Percentiles rank a stretch among this genome's conserved stretches.
Conservation (phyloP, 805 yeast genomes). For the Nadsonia fulvescens region DNA sequence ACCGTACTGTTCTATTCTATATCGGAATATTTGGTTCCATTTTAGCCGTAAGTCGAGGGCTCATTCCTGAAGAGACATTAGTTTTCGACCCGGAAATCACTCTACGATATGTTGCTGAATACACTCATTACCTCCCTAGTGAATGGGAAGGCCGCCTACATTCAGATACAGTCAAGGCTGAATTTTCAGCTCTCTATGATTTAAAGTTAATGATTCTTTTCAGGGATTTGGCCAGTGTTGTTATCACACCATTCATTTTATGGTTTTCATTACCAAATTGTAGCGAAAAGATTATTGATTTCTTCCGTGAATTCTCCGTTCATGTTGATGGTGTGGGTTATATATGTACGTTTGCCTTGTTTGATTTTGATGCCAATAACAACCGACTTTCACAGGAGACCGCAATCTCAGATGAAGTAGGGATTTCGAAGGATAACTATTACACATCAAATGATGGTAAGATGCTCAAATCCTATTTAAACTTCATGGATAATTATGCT, state of each 20-base stretch:
- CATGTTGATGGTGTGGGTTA: constrained; percentile 91
- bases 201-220: constrained; percentile 51
- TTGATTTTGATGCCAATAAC: constrained; percentile 49
- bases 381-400: constrained; percentile 5
- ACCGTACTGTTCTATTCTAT: constrained; percentile 68
- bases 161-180: constrained; percentile 65
- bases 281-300: constrained; percentile 67
- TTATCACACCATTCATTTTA: constrained; percentile 75
- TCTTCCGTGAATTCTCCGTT: constrained; percentile 74
- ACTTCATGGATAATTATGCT: constrained; percentile 74
- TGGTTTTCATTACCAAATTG: constrained; percentile 67
- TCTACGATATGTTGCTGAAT: constrained; percentile 61
- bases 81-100: constrained; percentile 91
- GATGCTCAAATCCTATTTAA: constrained; percentile 80
- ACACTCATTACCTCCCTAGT: constrained; percentile 77
- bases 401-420: constrained; percentile 8
- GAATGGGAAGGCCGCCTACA: constrained; percentile 79
- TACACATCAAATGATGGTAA: constrained; percentile 50
- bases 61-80: constrained; percentile 42
- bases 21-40: constrained; percentile 77
- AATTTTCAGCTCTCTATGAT: constrained; percentile 65
- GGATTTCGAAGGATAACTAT: constrained; percentile 15
- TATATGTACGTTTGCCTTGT: constrained; percentile 88
- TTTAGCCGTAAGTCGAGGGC: constrained; percentile 65
- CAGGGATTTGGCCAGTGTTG: constrained; percentile 64